A percentile compares a stretch with the other conserved stretches of the same genome.
phyloP scores from a whole-genome alignment of 2,329 filamentous ascomycete species.

The Cladosporium sp. region DNA sequence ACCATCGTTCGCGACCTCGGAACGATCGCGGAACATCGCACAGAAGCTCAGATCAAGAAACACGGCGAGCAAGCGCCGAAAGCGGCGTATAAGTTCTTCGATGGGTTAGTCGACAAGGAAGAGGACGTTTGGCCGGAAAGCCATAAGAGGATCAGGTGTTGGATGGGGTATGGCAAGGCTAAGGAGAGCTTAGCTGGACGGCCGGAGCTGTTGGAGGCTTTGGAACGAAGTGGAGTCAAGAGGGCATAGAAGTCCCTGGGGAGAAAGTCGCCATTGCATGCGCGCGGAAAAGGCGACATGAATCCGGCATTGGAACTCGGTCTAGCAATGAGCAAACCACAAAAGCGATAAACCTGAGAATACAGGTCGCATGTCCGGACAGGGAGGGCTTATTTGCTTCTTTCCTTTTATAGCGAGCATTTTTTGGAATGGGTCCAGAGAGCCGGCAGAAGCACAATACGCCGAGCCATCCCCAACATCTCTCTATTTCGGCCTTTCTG shows the following conservation, averaged over 20 bases:
- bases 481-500: background rate
- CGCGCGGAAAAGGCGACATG: too few relatives aligned
- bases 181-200: constrained; percentile 68
- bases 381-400: background rate
- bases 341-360: background rate
- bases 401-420: background rate
- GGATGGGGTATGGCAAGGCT: constrained; percentile 85
- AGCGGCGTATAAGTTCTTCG: constrained; percentile 74
- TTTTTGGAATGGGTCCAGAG: background rate
- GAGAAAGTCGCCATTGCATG: too few relatives aligned
- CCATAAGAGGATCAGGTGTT: constrained; percentile 83
- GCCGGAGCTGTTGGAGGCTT: constrained; percentile 82
- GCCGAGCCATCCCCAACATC: background rate
- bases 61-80: constrained; percentile 58
- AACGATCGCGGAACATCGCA: constrained; percentile 74
- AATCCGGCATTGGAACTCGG: too few relatives aligned
- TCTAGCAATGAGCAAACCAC: background rate
- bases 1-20: constrained; percentile 81
- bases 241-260: constrained; percentile 8
- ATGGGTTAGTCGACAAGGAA: constrained; percentile 82
- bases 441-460: background rate
- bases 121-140: constrained; percentile 88
- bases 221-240: constrained; percentile 62
- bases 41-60: constrained; percentile 31
- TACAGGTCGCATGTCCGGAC: background rate